phyloP scores from a whole-genome alignment of 768 basidiomycete genomes.

The Aureoboletus auriporus region DNA sequence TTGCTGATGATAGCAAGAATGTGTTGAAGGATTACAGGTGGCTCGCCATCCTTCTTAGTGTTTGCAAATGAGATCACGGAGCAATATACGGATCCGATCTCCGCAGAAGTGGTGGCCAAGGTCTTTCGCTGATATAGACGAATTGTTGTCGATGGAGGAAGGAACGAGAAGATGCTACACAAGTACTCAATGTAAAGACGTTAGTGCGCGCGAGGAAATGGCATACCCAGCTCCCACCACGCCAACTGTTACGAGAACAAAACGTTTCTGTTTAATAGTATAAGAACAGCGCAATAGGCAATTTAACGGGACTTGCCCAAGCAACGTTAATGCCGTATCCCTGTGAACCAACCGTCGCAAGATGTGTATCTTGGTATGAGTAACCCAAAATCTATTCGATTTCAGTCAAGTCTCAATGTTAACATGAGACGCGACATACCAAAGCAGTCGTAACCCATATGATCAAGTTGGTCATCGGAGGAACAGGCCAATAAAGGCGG shows the following conservation, averaged over 20 bases:
- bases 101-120: constrained; percentile 61
- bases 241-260: constrained; percentile 65
- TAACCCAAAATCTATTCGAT: constrained; percentile 59
- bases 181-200: constrained; percentile 1
- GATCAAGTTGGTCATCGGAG: constrained; percentile 68
- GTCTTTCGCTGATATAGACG: constrained; percentile 68
- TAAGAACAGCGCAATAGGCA: neutral
- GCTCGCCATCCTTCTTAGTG: constrained; percentile 45
- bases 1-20: constrained; percentile 75
- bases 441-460: constrained; percentile 60
- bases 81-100: constrained; percentile 73
- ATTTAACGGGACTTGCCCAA: constrained; percentile 47
- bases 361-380: constrained; percentile 62
- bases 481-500: constrained; percentile 70
- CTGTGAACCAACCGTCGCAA: constrained; percentile 43
- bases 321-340: constrained; percentile 65
- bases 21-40: constrained; percentile 54
- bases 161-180: constrained; percentile 59
- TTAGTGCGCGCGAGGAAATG: neutral
- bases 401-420: neutral
- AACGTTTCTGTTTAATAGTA: constrained; percentile 45
- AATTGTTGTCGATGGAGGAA: constrained; percentile 74
- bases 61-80: constrained; percentile 71
- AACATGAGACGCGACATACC: constrained; percentile 34
- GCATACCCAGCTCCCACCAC: constrained; percentile 75